Percentiles rank a stretch among this genome's conserved stretches.
Conservation (phyloP, 2,329 filamentous ascomycete species). For the Cytospora piceae region DNA sequence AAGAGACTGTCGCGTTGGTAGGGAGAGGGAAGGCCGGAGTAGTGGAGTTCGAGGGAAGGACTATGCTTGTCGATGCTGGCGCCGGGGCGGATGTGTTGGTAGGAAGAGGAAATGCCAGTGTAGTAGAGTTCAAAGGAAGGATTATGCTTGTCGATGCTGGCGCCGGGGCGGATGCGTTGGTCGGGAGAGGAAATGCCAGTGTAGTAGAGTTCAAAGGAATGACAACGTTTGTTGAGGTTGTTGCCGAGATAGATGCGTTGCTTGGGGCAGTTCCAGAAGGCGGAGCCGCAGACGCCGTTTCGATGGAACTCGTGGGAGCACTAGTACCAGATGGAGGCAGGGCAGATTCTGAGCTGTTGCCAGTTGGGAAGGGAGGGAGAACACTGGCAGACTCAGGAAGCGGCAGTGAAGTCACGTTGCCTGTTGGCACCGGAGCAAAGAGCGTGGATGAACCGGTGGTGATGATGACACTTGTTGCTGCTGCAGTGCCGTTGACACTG, state of each 20-base stretch:
- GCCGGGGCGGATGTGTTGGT: constrained; percentile 4
- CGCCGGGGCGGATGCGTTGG: background rate
- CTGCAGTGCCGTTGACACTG: constrained; percentile 24
- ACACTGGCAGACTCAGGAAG: constrained; percentile 11
- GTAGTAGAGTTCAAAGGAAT: constrained; percentile 12
- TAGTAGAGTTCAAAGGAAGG: background rate
- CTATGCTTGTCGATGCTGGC: constrained; percentile 6
- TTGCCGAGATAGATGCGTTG: constrained; percentile 1
- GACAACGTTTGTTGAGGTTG: background rate
- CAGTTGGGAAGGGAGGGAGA: constrained; percentile 9
- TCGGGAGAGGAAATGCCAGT: constrained; percentile 7
- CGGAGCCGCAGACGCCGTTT: constrained; percentile 6
- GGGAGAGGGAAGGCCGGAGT: background rate
- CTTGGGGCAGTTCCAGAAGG: background rate
- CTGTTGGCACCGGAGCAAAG: constrained; percentile 19
- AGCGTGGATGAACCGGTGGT: constrained; percentile 23
- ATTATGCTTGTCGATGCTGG: constrained; percentile 8
- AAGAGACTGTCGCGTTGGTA: constrained; percentile 2
- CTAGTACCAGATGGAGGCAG: constrained; percentile 21
- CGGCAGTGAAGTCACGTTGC: constrained; percentile 8
- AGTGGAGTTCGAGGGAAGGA: background rate
- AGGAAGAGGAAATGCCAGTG: background rate
- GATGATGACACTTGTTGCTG: constrained; percentile 26
- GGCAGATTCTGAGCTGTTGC: constrained; percentile 18
- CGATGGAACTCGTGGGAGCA: background rate